Evolutionary conservation across 108 stramenopile species (phyloP).

Genomic region (Thalassiosira profunda): DNA sequence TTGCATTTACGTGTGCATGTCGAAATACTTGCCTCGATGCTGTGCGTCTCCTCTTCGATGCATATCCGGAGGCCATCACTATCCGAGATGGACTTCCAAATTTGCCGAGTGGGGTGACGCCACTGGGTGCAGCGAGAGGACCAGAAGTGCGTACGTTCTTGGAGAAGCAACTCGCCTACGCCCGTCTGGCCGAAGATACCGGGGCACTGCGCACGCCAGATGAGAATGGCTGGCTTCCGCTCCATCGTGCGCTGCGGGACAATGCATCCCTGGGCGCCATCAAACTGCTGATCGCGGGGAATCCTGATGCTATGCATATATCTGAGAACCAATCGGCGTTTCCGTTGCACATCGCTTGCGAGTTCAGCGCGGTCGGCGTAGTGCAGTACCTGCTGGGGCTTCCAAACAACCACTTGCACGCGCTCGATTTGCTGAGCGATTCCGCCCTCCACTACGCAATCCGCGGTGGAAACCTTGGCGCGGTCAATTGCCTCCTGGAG

Average conservation of each 20-base stretch:
- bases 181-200: not conserved
- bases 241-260: not conserved
- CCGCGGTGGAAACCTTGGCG: not conserved
- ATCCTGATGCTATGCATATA: not conserved
- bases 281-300: not conserved
- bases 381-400: not conserved
- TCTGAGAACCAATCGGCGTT: not conserved
- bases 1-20: not conserved
- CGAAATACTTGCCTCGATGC: not conserved
- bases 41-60: not conserved
- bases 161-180: not conserved
- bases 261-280: not conserved
- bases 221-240: conserved; percentile 3
- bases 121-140: too few relatives aligned
- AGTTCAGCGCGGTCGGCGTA: not conserved
- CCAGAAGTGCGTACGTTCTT: too few relatives aligned
- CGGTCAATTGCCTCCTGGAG: not conserved
- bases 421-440: not conserved
- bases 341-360: not conserved
- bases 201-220: not conserved
- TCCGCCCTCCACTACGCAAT: not conserved
- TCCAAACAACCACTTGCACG: not conserved
- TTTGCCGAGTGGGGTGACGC: not conserved
- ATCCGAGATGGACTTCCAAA: too few relatives aligned
- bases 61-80: not conserved